Conservation (phyloP, 1,284 basidiomycete genomes). For the Trichosporon faecale region DNA sequence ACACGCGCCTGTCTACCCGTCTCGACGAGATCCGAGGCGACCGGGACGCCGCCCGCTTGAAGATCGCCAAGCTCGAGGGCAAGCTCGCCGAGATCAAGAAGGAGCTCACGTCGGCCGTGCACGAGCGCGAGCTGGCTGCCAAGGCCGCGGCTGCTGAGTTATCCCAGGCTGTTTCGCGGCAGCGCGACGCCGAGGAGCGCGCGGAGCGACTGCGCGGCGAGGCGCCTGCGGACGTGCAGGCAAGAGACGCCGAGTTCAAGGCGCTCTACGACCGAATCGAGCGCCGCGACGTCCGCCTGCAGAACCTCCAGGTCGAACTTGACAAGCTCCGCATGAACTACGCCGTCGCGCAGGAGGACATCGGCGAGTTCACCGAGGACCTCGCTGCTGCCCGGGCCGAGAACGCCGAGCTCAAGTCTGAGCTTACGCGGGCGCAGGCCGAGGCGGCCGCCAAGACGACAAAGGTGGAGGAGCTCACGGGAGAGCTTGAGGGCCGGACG, state of each 20-base stretch:
- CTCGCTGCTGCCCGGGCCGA: not conserved
- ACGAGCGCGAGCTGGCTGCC: slow-evolving; percentile 12
- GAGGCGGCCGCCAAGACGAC: not conserved
- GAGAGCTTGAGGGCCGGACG: not conserved
- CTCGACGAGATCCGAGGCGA: slow-evolving; percentile 10
- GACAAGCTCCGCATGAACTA: slow-evolving; percentile 17
- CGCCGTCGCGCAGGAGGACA: slow-evolving; percentile 13
- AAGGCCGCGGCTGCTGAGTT: not conserved
- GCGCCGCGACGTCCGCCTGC: slow-evolving; percentile 15
- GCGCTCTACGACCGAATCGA: slow-evolving; percentile 10
- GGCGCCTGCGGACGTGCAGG: not conserved
- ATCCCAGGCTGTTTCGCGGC: not conserved
- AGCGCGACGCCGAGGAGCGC: slow-evolving; percentile 7
- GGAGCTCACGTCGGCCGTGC: not conserved
- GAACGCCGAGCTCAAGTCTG: slow-evolving; percentile 1
- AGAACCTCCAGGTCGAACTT: slow-evolving; percentile 13
- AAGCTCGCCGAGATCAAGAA: slow-evolving; percentile 12
- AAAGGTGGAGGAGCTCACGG: slow-evolving; percentile 6
- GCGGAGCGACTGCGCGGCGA: not conserved
- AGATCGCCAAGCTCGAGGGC: slow-evolving; percentile 12
- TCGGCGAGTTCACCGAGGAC: slow-evolving; percentile 12
- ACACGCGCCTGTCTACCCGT: not conserved
- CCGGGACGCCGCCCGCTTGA: not conserved
- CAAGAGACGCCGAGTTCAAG: not conserved
- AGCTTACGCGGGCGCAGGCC: not conserved